Base-by-base conservation (phyloP, 1,139 yeast species). In the Blastobotrys ciferrii region DNA sequence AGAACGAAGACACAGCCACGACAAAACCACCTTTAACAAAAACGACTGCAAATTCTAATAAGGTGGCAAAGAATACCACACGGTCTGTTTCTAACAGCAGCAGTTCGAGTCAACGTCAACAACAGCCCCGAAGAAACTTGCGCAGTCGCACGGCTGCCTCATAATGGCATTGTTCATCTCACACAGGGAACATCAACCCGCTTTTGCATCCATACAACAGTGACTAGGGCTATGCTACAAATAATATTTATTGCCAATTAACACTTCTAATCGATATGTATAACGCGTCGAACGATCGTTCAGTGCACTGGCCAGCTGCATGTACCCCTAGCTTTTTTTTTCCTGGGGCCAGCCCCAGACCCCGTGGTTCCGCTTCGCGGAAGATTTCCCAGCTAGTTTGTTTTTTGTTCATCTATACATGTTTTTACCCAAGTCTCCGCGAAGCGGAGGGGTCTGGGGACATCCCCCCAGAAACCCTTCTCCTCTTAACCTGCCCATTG, bases 51-150 rank as follows among this genome's bases (percentile, higher is more conserved):
- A 9, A n/a, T 3, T 25, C 43, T n/a, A 44, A 30, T 19, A 46
- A 42, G 33, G 49, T 42, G 18, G 12, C 42, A 28, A 46, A 42
- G 39, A 42, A 20, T 13, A 36, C 40, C 7, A 13, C 40, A 11
- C 40, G 40, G 3, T 36, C 40, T 7, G 14, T 23, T 17, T 36
- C 40, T 5, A 36, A 36, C 12, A 19, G 28, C 28, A 23, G 28
- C 28, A 23, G 9, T 23, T 23, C 28, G 9, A 23, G 28, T 23
- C 28, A 23, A 9, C 28, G 28, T 9, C 28, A 23, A 23, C 39
- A 19, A 23, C n/a, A n/a, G 13, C 32, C 46, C 6, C 28, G 42
- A 33, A 38, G 50, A 15, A 47, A 47, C 40, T 31, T 47, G 19
- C 46, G 50, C 12, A 46, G 49, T 25, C 33, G 43, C 15, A 28